Conservation (phyloP, 331 rosid genomes). For the Dryas integrifolia region DNA sequence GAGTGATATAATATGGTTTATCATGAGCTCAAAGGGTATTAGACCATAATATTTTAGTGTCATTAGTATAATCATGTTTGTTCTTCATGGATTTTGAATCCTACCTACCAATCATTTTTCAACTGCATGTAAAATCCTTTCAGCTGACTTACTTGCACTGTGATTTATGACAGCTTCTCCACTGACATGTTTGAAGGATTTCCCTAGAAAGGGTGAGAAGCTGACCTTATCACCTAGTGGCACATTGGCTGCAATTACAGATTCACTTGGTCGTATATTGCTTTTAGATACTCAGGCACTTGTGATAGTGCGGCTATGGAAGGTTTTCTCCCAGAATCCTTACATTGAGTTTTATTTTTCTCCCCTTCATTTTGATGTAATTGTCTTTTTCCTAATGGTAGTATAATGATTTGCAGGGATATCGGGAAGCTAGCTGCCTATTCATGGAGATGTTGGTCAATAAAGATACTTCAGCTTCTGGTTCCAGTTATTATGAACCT, state of each 20-base stretch:
- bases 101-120: background rate
- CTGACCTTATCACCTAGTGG: slow-evolving; percentile 96
- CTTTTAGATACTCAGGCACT: slow-evolving; percentile 95
- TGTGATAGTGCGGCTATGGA: slow-evolving; percentile 96
- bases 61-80: background rate
- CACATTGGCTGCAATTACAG: slow-evolving; percentile 92
- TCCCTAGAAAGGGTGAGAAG: slow-evolving; percentile 98
- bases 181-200: slow-evolving; percentile 84
- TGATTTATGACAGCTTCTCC: slow-evolving; percentile 70
- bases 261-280: slow-evolving; percentile 95
- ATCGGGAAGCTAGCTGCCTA: slow-evolving; percentile 87
- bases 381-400: slow-evolving; percentile 7
- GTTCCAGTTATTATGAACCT: slow-evolving; percentile 60
- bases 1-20: background rate
- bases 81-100: background rate
- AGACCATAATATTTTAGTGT: background rate
- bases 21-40: background rate
- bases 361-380: background rate
- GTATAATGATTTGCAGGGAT: slow-evolving; percentile 61
- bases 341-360: background rate
- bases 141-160: slow-evolving; percentile 27
- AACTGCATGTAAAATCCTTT: slow-evolving; percentile 20
- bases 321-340: slow-evolving; percentile 47
- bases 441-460: slow-evolving; percentile 96
- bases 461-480: slow-evolving; percentile 59